Base-by-base conservation (phyloP, 306 rosid genomes). In the Prunus salicina region DNA sequence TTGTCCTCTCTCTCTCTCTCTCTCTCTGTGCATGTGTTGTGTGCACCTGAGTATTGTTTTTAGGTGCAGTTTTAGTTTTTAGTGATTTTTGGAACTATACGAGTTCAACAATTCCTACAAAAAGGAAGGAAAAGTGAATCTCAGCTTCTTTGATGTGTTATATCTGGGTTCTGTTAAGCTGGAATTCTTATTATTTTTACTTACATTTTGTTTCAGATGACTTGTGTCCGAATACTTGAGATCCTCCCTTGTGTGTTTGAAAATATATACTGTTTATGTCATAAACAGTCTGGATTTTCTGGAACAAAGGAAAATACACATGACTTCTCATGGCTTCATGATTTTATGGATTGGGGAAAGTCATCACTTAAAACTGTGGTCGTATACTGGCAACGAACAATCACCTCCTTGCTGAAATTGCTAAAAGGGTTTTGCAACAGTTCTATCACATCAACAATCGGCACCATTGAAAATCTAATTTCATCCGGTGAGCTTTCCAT, bases 191-290 rank as follows among this genome's bases (percentile, higher is more conserved):
- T 66, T 52, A 60, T 51, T 56, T 55, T 73, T 62, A 27, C 61
- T 81, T 86, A 53, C 69, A 66, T 88, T 56, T 81, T 81, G 77
- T 85, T 84, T 75, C 96, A 95, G 98, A 90, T 95, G 96, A 89
- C 98, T 73, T 95, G 98, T 80, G 91, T 95, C 72, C 91, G 98
- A 80, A 73, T 95, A 81, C 98, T 95, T 11, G 96, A 95, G 92
- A 82, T 90, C 84, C 86, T 95, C 72, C 98, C 98, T 58, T 75
- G 86, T 82, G 87, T 89, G 79, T 83, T 89, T 84, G 82, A 88
- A 80, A 82, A 76, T 81, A 79, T 87, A 45, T 72, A 75, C 78
- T 80, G 81, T 49, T 74, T 70, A 49, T 46, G 71, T 60, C 64
- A 80, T 63, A 78, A 80, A 77, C 76, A 69, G 72, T 75, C 38